Evolutionary conservation across 2,329 filamentous ascomycete species (phyloP).

Genomic region (Rhynchosporium graminicola): DNA sequence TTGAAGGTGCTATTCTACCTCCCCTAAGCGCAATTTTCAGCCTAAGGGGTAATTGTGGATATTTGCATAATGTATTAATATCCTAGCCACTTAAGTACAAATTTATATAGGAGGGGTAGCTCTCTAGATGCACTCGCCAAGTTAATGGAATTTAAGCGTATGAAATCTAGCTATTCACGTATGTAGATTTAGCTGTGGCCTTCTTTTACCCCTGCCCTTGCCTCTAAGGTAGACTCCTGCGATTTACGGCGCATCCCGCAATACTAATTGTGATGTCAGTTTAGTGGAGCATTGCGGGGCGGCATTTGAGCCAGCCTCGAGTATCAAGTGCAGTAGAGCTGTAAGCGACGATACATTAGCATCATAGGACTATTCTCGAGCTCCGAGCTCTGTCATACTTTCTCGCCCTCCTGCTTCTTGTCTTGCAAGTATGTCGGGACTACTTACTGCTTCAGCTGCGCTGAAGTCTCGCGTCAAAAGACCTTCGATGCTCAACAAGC

Average conservation of each 20-base stretch:
- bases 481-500: constrained; percentile 77
- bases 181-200: too few relatives aligned
- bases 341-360: neutral
- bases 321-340: constrained; percentile 14
- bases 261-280: constrained; percentile 11
- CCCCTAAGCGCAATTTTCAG: too few relatives aligned
- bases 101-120: too few relatives aligned
- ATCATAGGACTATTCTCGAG: constrained; percentile 23
- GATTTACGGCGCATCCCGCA: constrained; percentile 22
- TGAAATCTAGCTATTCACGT: too few relatives aligned
- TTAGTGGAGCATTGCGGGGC: constrained; percentile 19
- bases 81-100: too few relatives aligned
- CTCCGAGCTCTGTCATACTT: constrained; percentile 1
- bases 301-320: constrained; percentile 18
- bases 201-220: too few relatives aligned
- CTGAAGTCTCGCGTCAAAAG: constrained; percentile 75
- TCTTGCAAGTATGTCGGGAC: constrained; percentile 33
- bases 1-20: too few relatives aligned
- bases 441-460: constrained; percentile 46
- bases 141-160: too few relatives aligned
- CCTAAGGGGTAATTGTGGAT: too few relatives aligned
- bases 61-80: too few relatives aligned
- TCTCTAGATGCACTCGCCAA: too few relatives aligned
- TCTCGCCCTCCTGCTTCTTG: constrained; percentile 8
- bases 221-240: constrained; percentile 4